phyloP scores from a whole-genome alignment of 192 early-diverging fungal genomes.

The Coemansia sp. region DNA sequence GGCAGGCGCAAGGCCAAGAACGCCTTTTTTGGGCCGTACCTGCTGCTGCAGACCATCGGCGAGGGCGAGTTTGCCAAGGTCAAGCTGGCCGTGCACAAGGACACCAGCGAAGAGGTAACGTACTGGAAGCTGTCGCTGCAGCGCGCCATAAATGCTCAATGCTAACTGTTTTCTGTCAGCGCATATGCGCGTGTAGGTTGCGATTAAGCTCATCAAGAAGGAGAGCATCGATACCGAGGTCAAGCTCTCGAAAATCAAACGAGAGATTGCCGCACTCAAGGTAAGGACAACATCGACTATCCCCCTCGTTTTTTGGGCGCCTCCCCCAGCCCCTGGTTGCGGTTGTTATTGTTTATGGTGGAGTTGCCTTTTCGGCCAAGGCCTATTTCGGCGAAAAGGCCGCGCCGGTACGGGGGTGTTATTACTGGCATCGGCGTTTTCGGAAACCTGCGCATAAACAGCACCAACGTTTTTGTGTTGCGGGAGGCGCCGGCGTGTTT shows the following conservation, averaged over 20 bases:
- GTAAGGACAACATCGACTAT: conserved; percentile 49
- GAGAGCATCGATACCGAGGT: conserved; percentile 79
- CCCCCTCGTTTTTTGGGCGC: background rate
- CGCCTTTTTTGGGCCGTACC: conserved; percentile 84
- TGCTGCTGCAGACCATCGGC: conserved; percentile 91
- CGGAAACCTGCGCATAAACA: conserved; percentile 2
- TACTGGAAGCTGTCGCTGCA: background rate
- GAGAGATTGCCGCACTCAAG: conserved; percentile 91
- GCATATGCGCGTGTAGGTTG: conserved; percentile 54
- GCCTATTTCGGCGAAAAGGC: background rate
- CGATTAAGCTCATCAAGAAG: conserved; percentile 94
- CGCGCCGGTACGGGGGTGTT: background rate
- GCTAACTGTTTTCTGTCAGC: background rate
- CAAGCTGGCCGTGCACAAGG: conserved; percentile 85
- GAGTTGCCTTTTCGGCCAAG: too few relatives aligned
- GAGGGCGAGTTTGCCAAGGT: conserved; percentile 99
- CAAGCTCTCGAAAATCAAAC: conserved; percentile 83
- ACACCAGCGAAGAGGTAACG: conserved; percentile 64
- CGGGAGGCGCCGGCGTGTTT: background rate
- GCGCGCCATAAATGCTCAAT: background rate
- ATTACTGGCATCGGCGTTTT: background rate
- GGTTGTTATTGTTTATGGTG: conserved; percentile 5
- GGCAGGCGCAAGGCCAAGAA: conserved; percentile 51
- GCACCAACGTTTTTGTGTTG: background rate
- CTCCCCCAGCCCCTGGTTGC: conserved; percentile 1